Percentiles rank a stretch among this genome's conserved stretches.
These are phyloP conservation scores for Venturia nashicola DNA, from an alignment of 2,329 filamentous ascomycete genomes.

Conservation along the genomic window DNA sequence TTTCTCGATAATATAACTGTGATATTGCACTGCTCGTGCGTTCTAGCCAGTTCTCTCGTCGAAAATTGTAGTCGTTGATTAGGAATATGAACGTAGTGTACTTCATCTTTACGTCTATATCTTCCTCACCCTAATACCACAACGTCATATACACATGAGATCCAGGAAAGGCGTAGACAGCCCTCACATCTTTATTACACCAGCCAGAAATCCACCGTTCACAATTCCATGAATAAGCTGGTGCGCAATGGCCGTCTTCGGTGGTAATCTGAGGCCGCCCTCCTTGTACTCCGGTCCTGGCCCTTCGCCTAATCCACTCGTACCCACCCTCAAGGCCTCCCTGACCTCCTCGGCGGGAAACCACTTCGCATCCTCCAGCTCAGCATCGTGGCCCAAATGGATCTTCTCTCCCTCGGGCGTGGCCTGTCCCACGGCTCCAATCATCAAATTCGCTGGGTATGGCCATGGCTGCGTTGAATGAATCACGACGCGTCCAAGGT, in stretches of 20 bases:
- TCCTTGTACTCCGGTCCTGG: slow-evolving; percentile 58
- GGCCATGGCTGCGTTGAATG: slow-evolving; percentile 41
- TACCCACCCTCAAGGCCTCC: slow-evolving; percentile 57
- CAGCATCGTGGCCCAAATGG: slow-evolving; percentile 74
- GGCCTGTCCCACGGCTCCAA: slow-evolving; percentile 70
- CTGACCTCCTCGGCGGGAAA: slow-evolving; percentile 69
- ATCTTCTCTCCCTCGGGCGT: slow-evolving; percentile 70
- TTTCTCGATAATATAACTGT: too few relatives aligned
- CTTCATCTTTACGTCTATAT: neutral
- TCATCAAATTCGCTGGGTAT: slow-evolving; percentile 42
- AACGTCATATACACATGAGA: neutral
- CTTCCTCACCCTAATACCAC: neutral
- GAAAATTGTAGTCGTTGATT: too few relatives aligned
- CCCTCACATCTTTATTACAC: slow-evolving; percentile 15
- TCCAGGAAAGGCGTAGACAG: neutral
- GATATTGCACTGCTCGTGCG: too few relatives aligned
- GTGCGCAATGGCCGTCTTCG: slow-evolving; percentile 82
- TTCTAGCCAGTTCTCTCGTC: too few relatives aligned
- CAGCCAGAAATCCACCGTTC: slow-evolving; percentile 52
- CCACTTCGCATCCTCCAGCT: slow-evolving; percentile 85
- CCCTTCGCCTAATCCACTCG: slow-evolving; percentile 53
- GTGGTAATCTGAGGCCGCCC: slow-evolving; percentile 68
- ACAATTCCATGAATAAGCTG: slow-evolving; percentile 71
- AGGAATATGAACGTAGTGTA: too few relatives aligned
- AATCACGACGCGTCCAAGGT: slow-evolving; percentile 37